phyloP scores from a whole-genome alignment of 2,329 filamentous ascomycete species.

The Ophiostoma novo-ulmi region DNA sequence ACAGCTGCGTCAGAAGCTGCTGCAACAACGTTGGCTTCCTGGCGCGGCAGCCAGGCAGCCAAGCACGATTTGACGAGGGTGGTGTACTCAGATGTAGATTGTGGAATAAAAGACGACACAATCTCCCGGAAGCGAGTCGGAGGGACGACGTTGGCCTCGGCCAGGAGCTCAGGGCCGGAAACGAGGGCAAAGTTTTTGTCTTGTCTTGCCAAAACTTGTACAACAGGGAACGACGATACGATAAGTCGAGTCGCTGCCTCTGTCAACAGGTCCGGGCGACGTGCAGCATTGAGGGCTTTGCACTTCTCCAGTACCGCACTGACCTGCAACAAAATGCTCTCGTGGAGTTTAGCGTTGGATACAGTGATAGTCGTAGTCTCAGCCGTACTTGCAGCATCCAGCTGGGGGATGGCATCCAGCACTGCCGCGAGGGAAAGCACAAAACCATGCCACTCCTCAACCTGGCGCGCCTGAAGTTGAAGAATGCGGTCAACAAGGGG shows the following conservation, averaged over 20 bases:
- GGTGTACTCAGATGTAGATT: background rate
- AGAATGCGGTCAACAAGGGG: slow-evolving; percentile 32
- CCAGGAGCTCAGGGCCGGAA: slow-evolving; percentile 22
- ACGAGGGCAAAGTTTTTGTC: background rate
- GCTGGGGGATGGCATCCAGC: slow-evolving; percentile 43
- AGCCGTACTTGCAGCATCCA: background rate
- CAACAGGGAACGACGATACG: slow-evolving; percentile 46
- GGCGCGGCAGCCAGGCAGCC: slow-evolving; percentile 43
- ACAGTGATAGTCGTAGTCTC: background rate
- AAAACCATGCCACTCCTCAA: slow-evolving; percentile 66
- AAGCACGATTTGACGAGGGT: slow-evolving; percentile 18
- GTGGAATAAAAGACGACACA: background rate
- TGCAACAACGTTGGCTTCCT: slow-evolving; percentile 47
- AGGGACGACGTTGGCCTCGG: slow-evolving; percentile 1
- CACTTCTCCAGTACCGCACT: slow-evolving; percentile 40
- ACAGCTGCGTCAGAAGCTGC: slow-evolving; percentile 49
- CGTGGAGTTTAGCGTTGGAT: background rate
- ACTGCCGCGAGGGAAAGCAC: slow-evolving; percentile 57
- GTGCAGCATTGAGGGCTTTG: slow-evolving; percentile 40
- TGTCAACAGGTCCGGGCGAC: slow-evolving; percentile 60
- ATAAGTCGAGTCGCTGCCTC: slow-evolving; percentile 58
- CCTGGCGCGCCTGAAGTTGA: slow-evolving; percentile 51
- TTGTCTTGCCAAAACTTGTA: slow-evolving; percentile 38
- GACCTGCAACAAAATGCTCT: slow-evolving; percentile 26
- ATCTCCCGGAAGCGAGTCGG: slow-evolving; percentile 16